phyloP scores from a whole-genome alignment of 1,284 basidiomycete genomes.

The Puccinia hordei region DNA sequence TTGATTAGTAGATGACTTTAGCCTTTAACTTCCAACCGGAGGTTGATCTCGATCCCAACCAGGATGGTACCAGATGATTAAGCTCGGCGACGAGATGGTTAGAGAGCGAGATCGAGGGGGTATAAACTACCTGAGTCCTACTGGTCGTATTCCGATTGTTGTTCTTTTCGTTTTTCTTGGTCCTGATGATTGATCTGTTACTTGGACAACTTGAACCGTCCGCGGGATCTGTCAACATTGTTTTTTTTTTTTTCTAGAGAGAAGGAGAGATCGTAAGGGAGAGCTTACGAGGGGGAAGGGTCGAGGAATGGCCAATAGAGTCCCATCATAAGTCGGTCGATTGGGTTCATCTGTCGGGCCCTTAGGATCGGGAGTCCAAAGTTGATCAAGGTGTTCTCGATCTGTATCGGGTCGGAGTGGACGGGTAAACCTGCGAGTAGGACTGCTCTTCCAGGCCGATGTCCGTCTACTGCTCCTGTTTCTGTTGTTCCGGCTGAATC shows the following conservation, averaged over 20 bases:
- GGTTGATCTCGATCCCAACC: background rate
- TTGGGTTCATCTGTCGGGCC: background rate
- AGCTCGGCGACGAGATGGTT: conserved; percentile 8
- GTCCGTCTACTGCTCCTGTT: too few relatives aligned
- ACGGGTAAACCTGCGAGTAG: background rate
- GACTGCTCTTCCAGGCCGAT: background rate
- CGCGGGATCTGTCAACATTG: too few relatives aligned
- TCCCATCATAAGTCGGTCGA: background rate
- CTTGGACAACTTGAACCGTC: background rate
- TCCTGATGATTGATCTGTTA: background rate
- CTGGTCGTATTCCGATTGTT: background rate
- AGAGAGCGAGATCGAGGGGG: background rate
- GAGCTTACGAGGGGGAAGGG: background rate
- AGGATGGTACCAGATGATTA: background rate
- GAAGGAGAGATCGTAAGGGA: background rate
- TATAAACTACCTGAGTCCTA: background rate
- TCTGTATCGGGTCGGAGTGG: background rate
- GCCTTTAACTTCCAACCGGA: conserved; percentile 1
- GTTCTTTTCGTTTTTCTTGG: background rate
- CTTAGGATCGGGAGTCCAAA: background rate
- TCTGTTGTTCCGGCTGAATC: too few relatives aligned
- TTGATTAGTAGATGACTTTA: conserved; percentile 21
- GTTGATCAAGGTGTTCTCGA: conserved; percentile 27
- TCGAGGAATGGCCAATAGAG: conserved; percentile 16
- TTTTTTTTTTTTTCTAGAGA: background rate